Conservation (phyloP, 106 monocot genomes). For the Allium sativum region DNA sequence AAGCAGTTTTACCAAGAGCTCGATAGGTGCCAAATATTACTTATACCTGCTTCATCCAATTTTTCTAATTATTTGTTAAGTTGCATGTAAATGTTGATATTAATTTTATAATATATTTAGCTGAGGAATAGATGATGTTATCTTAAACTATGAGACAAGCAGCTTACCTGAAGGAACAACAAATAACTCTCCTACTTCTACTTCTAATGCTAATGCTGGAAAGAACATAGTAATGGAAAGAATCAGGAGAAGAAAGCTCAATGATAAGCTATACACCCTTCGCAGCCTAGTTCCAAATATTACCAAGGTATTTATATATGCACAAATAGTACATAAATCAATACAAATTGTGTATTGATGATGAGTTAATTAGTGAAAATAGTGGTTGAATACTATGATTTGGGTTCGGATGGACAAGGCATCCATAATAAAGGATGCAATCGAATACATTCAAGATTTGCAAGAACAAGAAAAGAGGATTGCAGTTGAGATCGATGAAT, state of each 20-base stretch:
- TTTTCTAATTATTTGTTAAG: background rate
- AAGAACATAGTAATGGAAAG: constrained; percentile 66
- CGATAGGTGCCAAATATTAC: constrained; percentile 12
- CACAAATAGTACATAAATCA: background rate
- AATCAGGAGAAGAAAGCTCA: constrained; percentile 57
- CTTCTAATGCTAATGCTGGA: background rate
- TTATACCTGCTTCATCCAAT: background rate
- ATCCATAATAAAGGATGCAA: constrained; percentile 75
- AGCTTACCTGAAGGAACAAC: constrained; percentile 31
- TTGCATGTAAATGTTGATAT: background rate
- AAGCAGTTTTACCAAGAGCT: constrained; percentile 33
- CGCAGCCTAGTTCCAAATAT: constrained; percentile 81
- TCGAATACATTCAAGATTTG: constrained; percentile 56
- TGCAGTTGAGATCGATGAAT: constrained; percentile 19
- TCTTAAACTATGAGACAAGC: constrained; percentile 23
- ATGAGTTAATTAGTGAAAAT: background rate
- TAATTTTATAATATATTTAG: background rate
- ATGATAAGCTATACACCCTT: constrained; percentile 61
- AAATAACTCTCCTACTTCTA: background rate
- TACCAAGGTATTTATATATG: constrained; percentile 37
- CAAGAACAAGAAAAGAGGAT: constrained; percentile 56
- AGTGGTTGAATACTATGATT: background rate
- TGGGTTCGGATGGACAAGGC: constrained; percentile 67
- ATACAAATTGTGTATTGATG: background rate
- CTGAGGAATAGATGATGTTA: constrained; percentile 15